Evolutionary conservation across 495 filamentous ascomycete genomes (phyloP), one percentile per base, ranked within the genome.

Genomic region (Pyrenopolyporus hunteri): DNA sequence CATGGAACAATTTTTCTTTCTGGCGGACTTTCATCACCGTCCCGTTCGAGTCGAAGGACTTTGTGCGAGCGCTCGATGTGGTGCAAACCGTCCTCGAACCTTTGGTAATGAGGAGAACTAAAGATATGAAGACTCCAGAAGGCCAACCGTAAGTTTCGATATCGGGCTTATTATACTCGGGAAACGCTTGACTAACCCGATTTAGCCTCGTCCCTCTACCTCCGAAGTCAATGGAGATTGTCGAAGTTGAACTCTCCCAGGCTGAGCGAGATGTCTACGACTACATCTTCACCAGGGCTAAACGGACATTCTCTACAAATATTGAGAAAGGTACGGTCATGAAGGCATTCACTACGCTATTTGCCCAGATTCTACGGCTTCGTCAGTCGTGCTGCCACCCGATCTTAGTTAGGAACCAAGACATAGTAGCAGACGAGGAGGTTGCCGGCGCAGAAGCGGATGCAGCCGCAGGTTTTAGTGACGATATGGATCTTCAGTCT

Each of bases 1-100:
- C 94, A 1, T 98, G 94, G 94, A 91, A 87, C 55, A 98, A 97
- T 71, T 98, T 98, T 70, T 94, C 92, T 3, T 98, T 95, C 76
- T 98, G 94, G 94, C 90, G 93, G 58, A 98, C 95, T 0, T 98
- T 98, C 73, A 98, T 98, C 63, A 98, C 95, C 0, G 86, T 93
- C 10, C 94, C 94, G 0, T 98, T 98, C 49, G 94, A 98, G 70
- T 91, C 90, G 0, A 95, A 94, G 61, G 89, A 98, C 63, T 97
- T 91, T 60, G 83, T 97, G 42, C 87, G 92, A 4, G 94, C 95
- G 2, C 82, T 98, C 6, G 94, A 98, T 69, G 95, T 98, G 3
- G 95, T 98, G 1, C 94, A 98, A 66, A 98, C 92, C 0, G 94
- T 98, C 0, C 76, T 98, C 16, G 95, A 98, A 66, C 94, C 94